Evolutionary conservation across 164 flowering plant species (phyloP).

Genomic region (Taxillus chinensis): DNA sequence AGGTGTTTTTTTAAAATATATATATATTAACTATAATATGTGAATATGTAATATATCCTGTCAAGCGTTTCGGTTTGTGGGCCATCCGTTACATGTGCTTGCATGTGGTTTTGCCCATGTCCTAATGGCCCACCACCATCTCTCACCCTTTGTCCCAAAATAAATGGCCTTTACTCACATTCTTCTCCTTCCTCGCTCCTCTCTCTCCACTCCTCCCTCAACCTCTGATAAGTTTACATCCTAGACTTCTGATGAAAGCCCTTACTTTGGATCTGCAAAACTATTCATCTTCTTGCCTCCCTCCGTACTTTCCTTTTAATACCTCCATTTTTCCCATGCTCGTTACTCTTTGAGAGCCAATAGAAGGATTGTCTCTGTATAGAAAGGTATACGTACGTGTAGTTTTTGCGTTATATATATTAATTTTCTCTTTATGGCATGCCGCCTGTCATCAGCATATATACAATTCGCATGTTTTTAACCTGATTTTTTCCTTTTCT

Average conservation of each 20-base stretch:
- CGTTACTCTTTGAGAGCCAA: neutral
- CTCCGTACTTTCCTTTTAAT: neutral
- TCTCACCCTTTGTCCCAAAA: conserved; percentile 22
- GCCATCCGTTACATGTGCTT: conserved; percentile 51
- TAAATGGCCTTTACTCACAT: conserved; percentile 24
- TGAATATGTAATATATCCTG: no score
- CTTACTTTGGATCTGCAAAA: conserved; percentile 15
- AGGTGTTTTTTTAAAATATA: no score
- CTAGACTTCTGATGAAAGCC: neutral
- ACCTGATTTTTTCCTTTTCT: no score
- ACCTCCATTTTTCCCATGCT: neutral
- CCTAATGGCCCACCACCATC: conserved; percentile 34
- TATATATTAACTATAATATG: no score
- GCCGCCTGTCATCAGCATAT: no score
- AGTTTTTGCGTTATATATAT: neutral
- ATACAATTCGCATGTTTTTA: no score
- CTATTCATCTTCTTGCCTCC: neutral
- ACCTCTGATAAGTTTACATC: neutral
- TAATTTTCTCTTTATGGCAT: no score
- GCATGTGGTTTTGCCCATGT: conserved; percentile 67
- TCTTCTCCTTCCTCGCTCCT: conserved; percentile 19
- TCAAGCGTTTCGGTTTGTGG: conserved; percentile 35
- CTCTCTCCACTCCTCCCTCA: neutral
- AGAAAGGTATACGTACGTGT: neutral
- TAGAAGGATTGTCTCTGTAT: neutral